A percentile compares a stretch with the other conserved stretches of the same genome.
Conservation (phyloP, 2,329 filamentous ascomycete genomes). For the Trichoderma brevicompactum region DNA sequence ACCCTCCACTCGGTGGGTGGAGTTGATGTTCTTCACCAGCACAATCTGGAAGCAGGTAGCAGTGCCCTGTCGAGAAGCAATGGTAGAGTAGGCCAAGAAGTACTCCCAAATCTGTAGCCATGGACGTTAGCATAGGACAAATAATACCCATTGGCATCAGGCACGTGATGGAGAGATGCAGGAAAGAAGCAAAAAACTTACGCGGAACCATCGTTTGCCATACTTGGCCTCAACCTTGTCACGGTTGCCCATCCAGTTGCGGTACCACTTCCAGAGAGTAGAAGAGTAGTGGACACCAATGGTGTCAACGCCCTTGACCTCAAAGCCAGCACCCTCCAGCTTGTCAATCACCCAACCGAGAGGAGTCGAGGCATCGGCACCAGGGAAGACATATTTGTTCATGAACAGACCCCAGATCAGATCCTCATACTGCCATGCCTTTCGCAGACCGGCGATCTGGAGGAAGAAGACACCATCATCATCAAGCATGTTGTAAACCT, state of each 20-base stretch:
- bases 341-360: slow-evolving; percentile 84
- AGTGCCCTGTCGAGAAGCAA: slow-evolving; percentile 80
- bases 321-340: slow-evolving; percentile 72
- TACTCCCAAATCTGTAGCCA: slow-evolving; percentile 81
- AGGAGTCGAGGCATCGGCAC: slow-evolving; percentile 92
- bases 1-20: slow-evolving; percentile 81
- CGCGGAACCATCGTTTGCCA: slow-evolving; percentile 91
- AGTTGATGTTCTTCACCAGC: slow-evolving; percentile 91
- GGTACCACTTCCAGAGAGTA: slow-evolving; percentile 97
- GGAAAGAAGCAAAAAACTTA: slow-evolving; percentile 51
- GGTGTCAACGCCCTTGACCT: slow-evolving; percentile 90
- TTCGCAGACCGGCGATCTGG: slow-evolving; percentile 91
- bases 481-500: slow-evolving; percentile 93
- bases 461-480: slow-evolving; percentile 96
- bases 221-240: slow-evolving; percentile 96
- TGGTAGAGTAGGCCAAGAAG: slow-evolving; percentile 86
- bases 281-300: slow-evolving; percentile 96
- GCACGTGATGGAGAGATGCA: no score
- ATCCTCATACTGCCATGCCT: slow-evolving; percentile 97
- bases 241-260: slow-evolving; percentile 94
- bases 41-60: slow-evolving; percentile 90
- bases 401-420: slow-evolving; percentile 98
- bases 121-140: slow-evolving; percentile 7
- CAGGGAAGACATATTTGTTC: slow-evolving; percentile 99
- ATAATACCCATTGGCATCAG: background rate